A percentile compares a stretch with the other conserved stretches of the same genome.
Conservation (phyloP, 352 stramenopile genomes). For the Phytopythium litorale region DNA sequence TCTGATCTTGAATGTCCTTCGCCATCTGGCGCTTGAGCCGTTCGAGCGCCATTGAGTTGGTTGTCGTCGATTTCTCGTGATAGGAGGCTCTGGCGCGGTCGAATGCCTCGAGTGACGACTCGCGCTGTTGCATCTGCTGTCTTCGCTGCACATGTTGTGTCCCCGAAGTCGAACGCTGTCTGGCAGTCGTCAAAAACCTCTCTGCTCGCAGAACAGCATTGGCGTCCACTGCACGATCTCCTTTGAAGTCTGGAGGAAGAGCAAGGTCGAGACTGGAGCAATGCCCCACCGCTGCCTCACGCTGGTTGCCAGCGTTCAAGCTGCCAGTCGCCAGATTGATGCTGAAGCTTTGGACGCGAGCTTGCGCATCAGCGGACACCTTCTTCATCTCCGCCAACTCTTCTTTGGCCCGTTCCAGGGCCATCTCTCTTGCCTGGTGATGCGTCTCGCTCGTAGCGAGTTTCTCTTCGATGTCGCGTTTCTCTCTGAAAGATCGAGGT, state of each 20-base stretch:
- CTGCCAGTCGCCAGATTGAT: neutral
- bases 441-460: slow-evolving; percentile 33
- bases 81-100: neutral
- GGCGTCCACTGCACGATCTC: neutral
- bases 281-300: neutral
- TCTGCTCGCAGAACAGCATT: neutral
- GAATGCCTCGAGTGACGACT: slow-evolving; percentile 5
- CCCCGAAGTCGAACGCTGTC: neutral
- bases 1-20: slow-evolving; percentile 38
- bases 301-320: neutral
- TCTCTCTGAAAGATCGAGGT: slow-evolving; percentile 28
- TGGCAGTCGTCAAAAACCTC: neutral
- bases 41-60: slow-evolving; percentile 33
- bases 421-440: slow-evolving; percentile 30
- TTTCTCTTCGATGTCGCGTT: slow-evolving; percentile 42
- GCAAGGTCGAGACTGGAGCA: neutral
- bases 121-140: neutral
- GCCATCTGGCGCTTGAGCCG: slow-evolving; percentile 33
- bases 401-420: slow-evolving; percentile 23
- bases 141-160: neutral
- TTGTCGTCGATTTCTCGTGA: slow-evolving; percentile 4
- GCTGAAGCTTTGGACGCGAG: slow-evolving; percentile 17
- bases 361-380: slow-evolving; percentile 34
- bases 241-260: neutral
- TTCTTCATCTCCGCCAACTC: slow-evolving; percentile 37